Percentiles rank a stretch among this genome's conserved stretches.
Evolutionary conservation across 2,329 filamentous ascomycete genomes (phyloP).

Genomic region (Tothia fuscella): DNA sequence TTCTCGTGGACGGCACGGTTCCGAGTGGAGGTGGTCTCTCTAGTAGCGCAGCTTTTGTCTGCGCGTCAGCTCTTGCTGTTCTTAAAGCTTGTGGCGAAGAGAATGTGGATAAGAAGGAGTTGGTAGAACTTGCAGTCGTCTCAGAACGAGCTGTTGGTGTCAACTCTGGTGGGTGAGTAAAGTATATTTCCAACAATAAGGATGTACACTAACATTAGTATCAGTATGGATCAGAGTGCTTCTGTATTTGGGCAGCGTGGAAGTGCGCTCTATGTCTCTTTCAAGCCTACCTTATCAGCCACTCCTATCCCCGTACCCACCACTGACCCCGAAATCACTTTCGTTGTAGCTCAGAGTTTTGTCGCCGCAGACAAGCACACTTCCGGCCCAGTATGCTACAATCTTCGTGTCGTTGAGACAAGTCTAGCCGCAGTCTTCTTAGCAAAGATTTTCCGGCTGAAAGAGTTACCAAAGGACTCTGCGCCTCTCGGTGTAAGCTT

Average conservation of each 20-base stretch:
- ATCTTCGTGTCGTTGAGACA: constrained; percentile 91
- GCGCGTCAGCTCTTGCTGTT: constrained; percentile 76
- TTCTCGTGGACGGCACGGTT: constrained; percentile 83
- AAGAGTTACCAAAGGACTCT: constrained; percentile 58
- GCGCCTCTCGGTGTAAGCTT: constrained; percentile 75
- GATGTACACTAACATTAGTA: not conserved
- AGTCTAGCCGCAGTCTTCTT: constrained; percentile 67
- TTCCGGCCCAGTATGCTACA: constrained; percentile 89
- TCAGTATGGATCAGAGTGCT: constrained; percentile 90
- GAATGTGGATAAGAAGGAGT: constrained; percentile 74
- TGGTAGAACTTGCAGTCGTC: constrained; percentile 87
- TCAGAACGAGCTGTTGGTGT: constrained; percentile 91
- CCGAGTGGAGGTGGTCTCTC: constrained; percentile 86
- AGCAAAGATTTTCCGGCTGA: constrained; percentile 46
- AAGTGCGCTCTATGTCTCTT: constrained; percentile 80
- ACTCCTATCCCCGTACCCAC: constrained; percentile 71
- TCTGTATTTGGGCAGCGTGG: constrained; percentile 86
- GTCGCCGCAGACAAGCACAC: constrained; percentile 90
- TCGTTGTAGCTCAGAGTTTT: constrained; percentile 90
- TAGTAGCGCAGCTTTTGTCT: constrained; percentile 89
- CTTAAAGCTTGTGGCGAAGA: constrained; percentile 73
- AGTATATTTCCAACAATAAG: not conserved
- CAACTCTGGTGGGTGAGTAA: constrained; percentile 75
- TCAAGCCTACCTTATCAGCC: constrained; percentile 66
- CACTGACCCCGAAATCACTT: constrained; percentile 71